phyloP scores from a whole-genome alignment of 257 asterid species.

The Buddleja alternifolia region DNA sequence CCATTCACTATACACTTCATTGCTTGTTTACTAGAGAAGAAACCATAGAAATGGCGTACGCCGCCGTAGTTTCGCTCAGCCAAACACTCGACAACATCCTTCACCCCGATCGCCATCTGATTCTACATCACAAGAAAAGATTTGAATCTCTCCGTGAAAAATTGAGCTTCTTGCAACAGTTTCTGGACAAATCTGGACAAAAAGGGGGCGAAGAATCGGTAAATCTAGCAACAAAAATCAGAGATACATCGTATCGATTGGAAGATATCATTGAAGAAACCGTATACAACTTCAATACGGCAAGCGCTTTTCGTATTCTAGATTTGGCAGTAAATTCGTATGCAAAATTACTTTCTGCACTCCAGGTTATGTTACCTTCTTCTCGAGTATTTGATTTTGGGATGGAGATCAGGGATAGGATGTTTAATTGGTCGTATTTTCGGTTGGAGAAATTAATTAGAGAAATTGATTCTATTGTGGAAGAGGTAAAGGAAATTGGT shows the following conservation, averaged over 20 bases:
- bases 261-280: conserved; percentile 3
- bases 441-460: background rate
- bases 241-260: conserved; percentile 1
- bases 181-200: background rate
- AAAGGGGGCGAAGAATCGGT: background rate
- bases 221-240: background rate
- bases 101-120: background rate
- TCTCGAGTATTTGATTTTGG: background rate
- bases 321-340: background rate
- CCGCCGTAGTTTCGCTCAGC: conserved; percentile 9
- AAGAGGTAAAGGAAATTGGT: background rate
- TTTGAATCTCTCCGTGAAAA: background rate
- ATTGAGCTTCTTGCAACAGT: background rate
- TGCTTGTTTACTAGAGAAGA: background rate
- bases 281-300: background rate
- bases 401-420: background rate
- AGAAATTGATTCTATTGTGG: background rate
- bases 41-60: conserved; percentile 3
- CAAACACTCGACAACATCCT: conserved; percentile 8
- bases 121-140: background rate
- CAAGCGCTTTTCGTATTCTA: background rate
- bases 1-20: no score
- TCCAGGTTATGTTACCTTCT: conserved; percentile 5
- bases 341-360: background rate
- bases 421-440: background rate